Conservation (phyloP, 169 alveolate species). For the Plasmodium berghei region DNA sequence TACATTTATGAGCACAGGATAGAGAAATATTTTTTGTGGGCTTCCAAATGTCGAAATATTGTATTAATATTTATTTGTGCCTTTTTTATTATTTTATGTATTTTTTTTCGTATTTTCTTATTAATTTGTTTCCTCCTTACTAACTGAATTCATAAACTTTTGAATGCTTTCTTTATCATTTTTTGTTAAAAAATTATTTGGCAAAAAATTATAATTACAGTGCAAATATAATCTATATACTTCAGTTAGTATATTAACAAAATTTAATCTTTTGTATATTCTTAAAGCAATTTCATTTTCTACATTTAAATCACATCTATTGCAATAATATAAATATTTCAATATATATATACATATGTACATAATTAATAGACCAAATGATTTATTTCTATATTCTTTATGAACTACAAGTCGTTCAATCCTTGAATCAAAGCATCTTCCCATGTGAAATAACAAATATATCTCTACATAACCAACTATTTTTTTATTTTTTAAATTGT, state of each 20-base stretch:
- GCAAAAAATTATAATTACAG: slow-evolving; percentile 45
- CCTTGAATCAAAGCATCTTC: slow-evolving; percentile 84
- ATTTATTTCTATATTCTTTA: slow-evolving; percentile 80
- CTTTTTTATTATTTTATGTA: not conserved
- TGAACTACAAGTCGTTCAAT: slow-evolving; percentile 83
- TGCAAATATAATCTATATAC: slow-evolving; percentile 77
- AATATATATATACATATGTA: slow-evolving; percentile 77
- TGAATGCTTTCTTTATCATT: slow-evolving; percentile 40
- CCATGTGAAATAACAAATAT: slow-evolving; percentile 84
- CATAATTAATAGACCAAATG: slow-evolving; percentile 78
- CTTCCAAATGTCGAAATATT: too few species aligned
- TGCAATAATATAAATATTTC: slow-evolving; percentile 76
- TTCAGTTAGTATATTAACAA: slow-evolving; percentile 74
- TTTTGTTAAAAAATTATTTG: slow-evolving; percentile 14
- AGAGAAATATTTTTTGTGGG: too few species aligned
- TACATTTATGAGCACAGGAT: too few species aligned
- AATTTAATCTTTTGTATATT: slow-evolving; percentile 80
- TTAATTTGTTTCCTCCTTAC: too few species aligned
- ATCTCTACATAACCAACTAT: slow-evolving; percentile 84
- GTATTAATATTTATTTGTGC: not conserved
- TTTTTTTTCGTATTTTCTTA: not conserved
- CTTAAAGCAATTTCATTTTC: slow-evolving; percentile 83
- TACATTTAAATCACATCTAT: slow-evolving; percentile 81
- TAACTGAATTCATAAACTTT: slow-evolving; percentile 8
- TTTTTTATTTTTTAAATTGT: slow-evolving; percentile 22